These are phyloP conservation scores for Sclerotinia trifoliorum DNA, from an alignment of 2,329 filamentous ascomycete genomes.

Conservation along the genomic window DNA sequence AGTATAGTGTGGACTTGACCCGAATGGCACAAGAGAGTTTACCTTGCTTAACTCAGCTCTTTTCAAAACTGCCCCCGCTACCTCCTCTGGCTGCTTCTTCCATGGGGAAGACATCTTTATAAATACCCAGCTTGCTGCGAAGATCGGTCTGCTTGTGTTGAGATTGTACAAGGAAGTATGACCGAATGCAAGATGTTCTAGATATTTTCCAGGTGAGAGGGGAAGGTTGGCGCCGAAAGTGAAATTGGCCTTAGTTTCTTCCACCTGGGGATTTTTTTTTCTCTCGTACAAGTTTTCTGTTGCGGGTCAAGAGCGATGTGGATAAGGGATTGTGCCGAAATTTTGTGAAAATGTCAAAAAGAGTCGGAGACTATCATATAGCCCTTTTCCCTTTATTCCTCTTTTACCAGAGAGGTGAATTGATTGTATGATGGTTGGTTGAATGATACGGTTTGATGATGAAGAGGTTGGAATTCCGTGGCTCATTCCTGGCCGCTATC, in stretches of 20 bases:
- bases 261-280: constrained; percentile 20
- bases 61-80: constrained; percentile 68
- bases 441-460: not conserved
- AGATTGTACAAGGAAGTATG: not conserved
- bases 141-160: not conserved
- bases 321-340: constrained; percentile 2
- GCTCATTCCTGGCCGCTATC: constrained; percentile 12
- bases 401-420: not conserved
- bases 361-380: not conserved
- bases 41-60: constrained; percentile 76
- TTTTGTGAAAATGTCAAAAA: not conserved
- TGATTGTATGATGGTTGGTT: constrained; percentile 9
- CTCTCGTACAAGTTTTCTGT: constrained; percentile 14
- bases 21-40: constrained; percentile 37
- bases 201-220: constrained; percentile 18
- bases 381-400: not conserved
- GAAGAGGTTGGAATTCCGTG: constrained; percentile 19
- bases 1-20: constrained; percentile 8
- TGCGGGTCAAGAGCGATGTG: constrained; percentile 16
- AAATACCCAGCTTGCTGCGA: constrained; percentile 1
- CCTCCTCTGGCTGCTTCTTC: constrained; percentile 62
- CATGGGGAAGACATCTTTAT: constrained; percentile 57
- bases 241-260: constrained; percentile 21
- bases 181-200: constrained; percentile 8
- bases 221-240: constrained; percentile 27